Evolutionary conservation across 106 monocot genomes (phyloP), one percentile per base, ranked within the genome.

Genomic region (Dactylorhiza incarnata): DNA sequence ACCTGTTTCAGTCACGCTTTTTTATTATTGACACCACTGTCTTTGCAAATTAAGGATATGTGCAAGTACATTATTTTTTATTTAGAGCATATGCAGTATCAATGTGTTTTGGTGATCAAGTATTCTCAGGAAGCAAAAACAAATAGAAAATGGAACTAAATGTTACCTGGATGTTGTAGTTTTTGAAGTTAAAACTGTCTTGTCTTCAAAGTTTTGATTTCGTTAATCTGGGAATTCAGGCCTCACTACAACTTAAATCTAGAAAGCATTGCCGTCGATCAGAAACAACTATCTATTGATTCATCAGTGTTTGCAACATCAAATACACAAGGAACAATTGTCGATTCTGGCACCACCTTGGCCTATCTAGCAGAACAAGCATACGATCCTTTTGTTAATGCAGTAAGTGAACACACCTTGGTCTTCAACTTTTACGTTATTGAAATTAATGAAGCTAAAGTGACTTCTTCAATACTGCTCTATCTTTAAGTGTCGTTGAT

Each of bases 341-440:
- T 97, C 78, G 97, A 97, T 83, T 97, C 97, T 65, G 97, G 97
- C 50, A 99, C 97, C n/a, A 99, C 97, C 66, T 81, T 99, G 73
- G 86, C 97, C 68, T 99, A 99, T 71, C 86, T 99, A 26, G 89
- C 87, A 50, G 91, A 91, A 74, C 72, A 85, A 81, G 91, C 89
- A 73, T 99, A 88, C 82, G 94, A 91, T 94, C 85, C 97, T 74
- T 99, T 99, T 79, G 80, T 99, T 26, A 87, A 83, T 82, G 91
- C 89, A 58, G 97, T 99, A 82, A 86, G 93, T 78, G n/a, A 47
- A 49, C 72, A 48, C 20, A 49, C 11, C 23, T 49, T 72, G 4
- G 9, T 72, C 19, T 49, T 49, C 12, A 22, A 49, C 49, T 49
- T 25, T 48, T 72, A 49, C 23, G 23, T 16, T 23, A 48, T 11